These are phyloP conservation scores for Hygrophorus pudorinus DNA, from an alignment of 768 basidiomycete genomes.

Conservation along the genomic window DNA sequence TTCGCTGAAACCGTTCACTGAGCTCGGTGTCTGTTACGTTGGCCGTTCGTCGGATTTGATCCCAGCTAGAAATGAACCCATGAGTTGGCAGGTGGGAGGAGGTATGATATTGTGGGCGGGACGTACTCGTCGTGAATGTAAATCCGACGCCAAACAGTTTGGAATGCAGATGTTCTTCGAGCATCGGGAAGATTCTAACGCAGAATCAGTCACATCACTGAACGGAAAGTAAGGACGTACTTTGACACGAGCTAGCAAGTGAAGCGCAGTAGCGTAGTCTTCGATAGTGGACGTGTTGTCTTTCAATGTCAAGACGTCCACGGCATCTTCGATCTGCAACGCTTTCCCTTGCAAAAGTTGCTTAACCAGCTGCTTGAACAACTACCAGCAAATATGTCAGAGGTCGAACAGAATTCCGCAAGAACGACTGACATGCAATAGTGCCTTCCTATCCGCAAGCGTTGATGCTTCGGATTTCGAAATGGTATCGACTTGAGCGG, in stretches of 20 bases:
- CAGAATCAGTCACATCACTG: background rate
- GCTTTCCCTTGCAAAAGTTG: conserved; percentile 66
- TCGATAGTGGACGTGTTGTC: conserved; percentile 54
- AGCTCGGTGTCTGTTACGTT: conserved; percentile 73
- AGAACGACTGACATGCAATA: conserved; percentile 34
- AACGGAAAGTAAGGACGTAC: conserved; percentile 23
- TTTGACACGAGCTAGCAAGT: conserved; percentile 47
- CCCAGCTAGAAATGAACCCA: conserved; percentile 50
- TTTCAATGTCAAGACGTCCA: conserved; percentile 80
- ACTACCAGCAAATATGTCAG: conserved; percentile 23
- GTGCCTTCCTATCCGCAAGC: conserved; percentile 37
- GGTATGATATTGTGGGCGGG: background rate
- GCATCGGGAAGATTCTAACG: conserved; percentile 58
- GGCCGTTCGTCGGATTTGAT: conserved; percentile 58
- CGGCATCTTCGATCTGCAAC: conserved; percentile 66
- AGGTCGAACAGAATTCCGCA: background rate
- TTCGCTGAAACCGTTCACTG: conserved; percentile 57
- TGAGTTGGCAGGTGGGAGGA: background rate
- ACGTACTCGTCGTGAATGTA: conserved; percentile 85
- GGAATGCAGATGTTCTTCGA: conserved; percentile 57
- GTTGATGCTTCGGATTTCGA: conserved; percentile 41
- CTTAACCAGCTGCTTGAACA: conserved; percentile 62
- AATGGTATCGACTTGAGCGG: conserved; percentile 59
- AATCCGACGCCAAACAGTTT: conserved; percentile 78
- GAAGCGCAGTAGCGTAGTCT: conserved; percentile 62